phyloP scores from a whole-genome alignment of 106 monocot genomes.

The Dendrobium chrysotoxum region DNA sequence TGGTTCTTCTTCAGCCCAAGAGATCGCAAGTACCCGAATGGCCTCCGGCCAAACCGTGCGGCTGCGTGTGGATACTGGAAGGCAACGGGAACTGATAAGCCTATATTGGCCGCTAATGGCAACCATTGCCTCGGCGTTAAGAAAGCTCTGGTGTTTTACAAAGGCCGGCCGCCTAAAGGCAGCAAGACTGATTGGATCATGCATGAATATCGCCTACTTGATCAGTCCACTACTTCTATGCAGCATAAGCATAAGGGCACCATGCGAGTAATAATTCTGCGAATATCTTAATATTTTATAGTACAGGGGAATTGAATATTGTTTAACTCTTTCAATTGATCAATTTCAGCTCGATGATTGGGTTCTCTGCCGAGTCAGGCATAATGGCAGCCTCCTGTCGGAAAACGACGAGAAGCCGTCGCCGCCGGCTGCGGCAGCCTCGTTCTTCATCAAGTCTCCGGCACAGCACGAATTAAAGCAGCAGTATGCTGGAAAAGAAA shows the following conservation, averaged over 20 bases:
- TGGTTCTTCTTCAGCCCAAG: slow-evolving; percentile 7
- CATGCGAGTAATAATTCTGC: background rate
- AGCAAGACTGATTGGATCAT: slow-evolving; percentile 58
- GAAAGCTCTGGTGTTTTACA: slow-evolving; percentile 23
- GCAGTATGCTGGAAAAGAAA: background rate
- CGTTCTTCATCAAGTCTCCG: too few species aligned
- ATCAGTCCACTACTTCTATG: background rate
- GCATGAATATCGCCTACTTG: slow-evolving; percentile 44
- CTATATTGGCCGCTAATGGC: background rate
- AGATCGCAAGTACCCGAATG: slow-evolving; percentile 3
- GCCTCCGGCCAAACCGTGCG: background rate
- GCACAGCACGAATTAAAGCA: background rate
- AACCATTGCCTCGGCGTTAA: background rate
- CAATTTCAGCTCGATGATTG: slow-evolving; percentile 18
- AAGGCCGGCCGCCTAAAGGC: slow-evolving; percentile 28
- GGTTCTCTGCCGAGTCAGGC: slow-evolving; percentile 19
- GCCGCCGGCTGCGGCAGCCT: background rate
- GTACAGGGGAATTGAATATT: background rate
- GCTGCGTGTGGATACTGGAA: background rate
- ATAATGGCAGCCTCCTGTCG: background rate
- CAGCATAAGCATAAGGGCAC: background rate
- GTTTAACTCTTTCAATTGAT: background rate
- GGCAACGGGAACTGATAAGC: slow-evolving; percentile 1
- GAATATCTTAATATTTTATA: background rate
- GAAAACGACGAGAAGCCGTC: background rate